phyloP scores from a whole-genome alignment of 2,329 filamentous ascomycete genomes.

The Colletotrichum sp. region DNA sequence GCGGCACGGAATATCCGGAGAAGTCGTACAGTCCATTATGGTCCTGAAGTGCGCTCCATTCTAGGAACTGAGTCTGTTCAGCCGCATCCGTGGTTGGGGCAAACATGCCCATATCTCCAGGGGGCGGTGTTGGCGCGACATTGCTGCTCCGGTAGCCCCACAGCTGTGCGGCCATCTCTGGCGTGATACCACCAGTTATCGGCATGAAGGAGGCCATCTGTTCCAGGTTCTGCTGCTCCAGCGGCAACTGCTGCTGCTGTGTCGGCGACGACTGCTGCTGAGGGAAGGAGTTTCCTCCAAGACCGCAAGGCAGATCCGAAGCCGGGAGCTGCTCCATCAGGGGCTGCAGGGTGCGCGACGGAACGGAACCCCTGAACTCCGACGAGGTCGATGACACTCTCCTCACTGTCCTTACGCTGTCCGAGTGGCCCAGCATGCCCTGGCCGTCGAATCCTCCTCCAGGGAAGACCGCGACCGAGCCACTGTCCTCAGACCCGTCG shows the following conservation, averaged over 20 bases:
- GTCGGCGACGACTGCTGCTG: background rate
- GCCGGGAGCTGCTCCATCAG: conserved; percentile 15
- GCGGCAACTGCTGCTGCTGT: background rate
- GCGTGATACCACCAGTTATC: background rate
- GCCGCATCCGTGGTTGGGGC: background rate
- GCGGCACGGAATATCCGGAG: conserved; percentile 4
- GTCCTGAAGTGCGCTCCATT: conserved; percentile 5
- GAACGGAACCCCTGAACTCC: conserved; percentile 8
- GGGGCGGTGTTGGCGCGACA: background rate
- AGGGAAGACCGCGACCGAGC: conserved; percentile 7
- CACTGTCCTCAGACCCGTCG: conserved; percentile 39
- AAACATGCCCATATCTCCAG: conserved; percentile 1
- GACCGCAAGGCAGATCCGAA: background rate
- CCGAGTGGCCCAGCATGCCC: conserved; percentile 27
- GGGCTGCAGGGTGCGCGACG: conserved; percentile 7
- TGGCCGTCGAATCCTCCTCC: background rate
- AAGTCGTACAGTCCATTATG: conserved; percentile 12
- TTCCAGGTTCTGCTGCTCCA: background rate
- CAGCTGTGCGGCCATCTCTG: conserved; percentile 9
- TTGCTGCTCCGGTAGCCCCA: background rate
- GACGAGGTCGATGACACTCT: conserved; percentile 17
- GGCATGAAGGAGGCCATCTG: background rate
- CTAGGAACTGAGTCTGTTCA: background rate
- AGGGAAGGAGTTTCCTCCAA: background rate
- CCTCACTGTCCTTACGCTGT: conserved; percentile 35